Conservation (phyloP, 2,329 filamentous ascomycete species). For the Beauveria asiatica region DNA sequence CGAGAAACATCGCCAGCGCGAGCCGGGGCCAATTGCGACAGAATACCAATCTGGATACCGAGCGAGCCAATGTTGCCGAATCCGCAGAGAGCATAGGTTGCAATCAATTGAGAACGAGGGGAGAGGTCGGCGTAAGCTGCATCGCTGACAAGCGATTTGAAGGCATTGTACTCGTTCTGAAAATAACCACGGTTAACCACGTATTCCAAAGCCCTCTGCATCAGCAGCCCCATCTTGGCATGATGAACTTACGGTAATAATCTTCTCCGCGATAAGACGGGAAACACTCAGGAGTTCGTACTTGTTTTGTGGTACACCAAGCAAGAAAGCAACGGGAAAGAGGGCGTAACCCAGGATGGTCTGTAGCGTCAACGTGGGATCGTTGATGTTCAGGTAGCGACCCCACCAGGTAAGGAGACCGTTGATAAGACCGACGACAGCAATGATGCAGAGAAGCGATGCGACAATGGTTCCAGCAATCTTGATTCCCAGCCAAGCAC, state of each 20-base stretch:
- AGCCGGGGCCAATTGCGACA: slow-evolving; percentile 69
- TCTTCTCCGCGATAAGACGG: slow-evolving; percentile 74
- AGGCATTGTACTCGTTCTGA: slow-evolving; percentile 75
- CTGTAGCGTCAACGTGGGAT: slow-evolving; percentile 61
- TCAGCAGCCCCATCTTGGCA: not conserved
- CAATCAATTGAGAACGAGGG: slow-evolving; percentile 67
- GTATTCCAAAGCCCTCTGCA: not conserved
- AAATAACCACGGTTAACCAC: not conserved
- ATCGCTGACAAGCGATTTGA: slow-evolving; percentile 48
- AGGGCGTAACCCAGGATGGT: slow-evolving; percentile 69
- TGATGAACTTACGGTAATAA: slow-evolving; percentile 53
- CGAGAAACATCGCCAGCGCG: slow-evolving; percentile 67
- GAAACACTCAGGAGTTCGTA: slow-evolving; percentile 63
- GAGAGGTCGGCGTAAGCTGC: slow-evolving; percentile 50
- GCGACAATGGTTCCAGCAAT: slow-evolving; percentile 76
- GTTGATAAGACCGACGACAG: slow-evolving; percentile 64
- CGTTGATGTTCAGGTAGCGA: slow-evolving; percentile 63
- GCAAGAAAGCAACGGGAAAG: slow-evolving; percentile 71
- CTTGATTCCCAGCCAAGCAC: slow-evolving; percentile 78
- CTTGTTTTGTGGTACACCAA: slow-evolving; percentile 63
- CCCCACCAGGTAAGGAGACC: slow-evolving; percentile 80
- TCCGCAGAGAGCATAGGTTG: slow-evolving; percentile 75
- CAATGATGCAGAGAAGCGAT: slow-evolving; percentile 76
- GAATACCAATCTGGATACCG: slow-evolving; percentile 82
- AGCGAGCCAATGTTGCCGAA: slow-evolving; percentile 84